Evolutionary conservation across 805 yeast species (phyloP), one percentile per base, ranked within the genome.

Genomic region (Teunomyces cretensis): DNA sequence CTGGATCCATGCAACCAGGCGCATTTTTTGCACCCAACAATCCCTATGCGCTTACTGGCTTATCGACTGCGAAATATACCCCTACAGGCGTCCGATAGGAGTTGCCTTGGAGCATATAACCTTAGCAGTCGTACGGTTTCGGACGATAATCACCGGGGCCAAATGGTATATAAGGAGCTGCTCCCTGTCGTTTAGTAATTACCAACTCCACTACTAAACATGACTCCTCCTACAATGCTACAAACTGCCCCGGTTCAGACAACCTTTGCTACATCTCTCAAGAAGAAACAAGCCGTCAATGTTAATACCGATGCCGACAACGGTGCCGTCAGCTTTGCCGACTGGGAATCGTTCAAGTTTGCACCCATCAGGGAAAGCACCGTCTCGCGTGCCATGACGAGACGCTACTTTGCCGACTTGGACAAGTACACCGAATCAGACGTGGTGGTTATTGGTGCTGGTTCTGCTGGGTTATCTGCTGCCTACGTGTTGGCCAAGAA

Each of bases 351-450:
- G 37, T 85, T 85, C 67, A 67, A 75, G 54, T 85, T 85, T 65
- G 76, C 81, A 11, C 89, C 89, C 45, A 85, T 85, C 56, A 75
- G 90, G 48, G 92, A 85, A 68, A 81, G 88, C 6, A 81, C 86
- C 2, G 91, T 86, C 28, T 83, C 90, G 7, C 76, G 91, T 49
- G 92, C 91, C 28, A 85, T 85, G 91, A 84, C 90, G 35, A 72
- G 70, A 47, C 78, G 91, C 52, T 85, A 85, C 67, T 85, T 84
- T 60, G 76, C 78, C 30, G 91, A 85, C 59, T 64, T 85, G 57
- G 86, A 85, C 71, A 82, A 80, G 62, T 83, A 79, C 61, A 83
- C 90, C 16, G 90, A 84, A 56, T 76, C 86, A 9, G 92, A 85
- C 57, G 77, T 85, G 39, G 86, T 85, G 36, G 81, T 85, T 56